Evolutionary conservation across 495 filamentous ascomycete species (phyloP).

Genomic region (Pyrenopolyporus hunteri): DNA sequence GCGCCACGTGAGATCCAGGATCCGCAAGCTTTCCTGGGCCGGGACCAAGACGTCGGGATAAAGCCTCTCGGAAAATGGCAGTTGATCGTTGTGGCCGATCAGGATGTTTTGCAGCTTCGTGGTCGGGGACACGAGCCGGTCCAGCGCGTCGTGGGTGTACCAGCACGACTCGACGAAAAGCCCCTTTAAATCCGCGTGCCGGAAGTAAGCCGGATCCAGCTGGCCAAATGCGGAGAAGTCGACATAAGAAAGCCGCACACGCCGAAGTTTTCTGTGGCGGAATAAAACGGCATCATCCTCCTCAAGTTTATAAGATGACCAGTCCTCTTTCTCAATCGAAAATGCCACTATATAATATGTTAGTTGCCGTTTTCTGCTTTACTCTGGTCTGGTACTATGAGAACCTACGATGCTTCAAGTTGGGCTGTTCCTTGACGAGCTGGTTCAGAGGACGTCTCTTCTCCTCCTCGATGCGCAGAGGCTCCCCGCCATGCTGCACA

Average conservation of each 20-base stretch:
- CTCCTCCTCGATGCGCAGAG: constrained; percentile 10
- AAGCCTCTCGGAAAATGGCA: constrained; percentile 27
- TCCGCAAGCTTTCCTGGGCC: constrained; percentile 23
- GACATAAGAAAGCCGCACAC: constrained; percentile 23
- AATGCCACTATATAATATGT: constrained; percentile 20
- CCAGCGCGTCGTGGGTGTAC: constrained; percentile 20
- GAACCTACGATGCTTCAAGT: constrained; percentile 23
- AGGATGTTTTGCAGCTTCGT: constrained; percentile 14
- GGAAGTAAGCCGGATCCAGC: constrained; percentile 21
- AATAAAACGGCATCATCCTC: constrained; percentile 30
- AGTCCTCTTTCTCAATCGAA: constrained; percentile 18
- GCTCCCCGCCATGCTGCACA: constrained; percentile 21
- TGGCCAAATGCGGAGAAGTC: constrained; percentile 26
- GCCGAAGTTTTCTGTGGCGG: constrained; percentile 26
- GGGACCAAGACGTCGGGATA: constrained; percentile 20
- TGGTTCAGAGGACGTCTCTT: constrained; percentile 18
- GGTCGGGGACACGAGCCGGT: constrained; percentile 6
- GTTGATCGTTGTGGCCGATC: constrained; percentile 20
- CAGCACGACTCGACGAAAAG: constrained; percentile 24
- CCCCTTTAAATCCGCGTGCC: constrained; percentile 13
- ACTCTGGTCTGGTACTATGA: neutral
- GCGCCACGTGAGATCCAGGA: constrained; percentile 31
- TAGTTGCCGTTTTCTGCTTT: constrained; percentile 4
- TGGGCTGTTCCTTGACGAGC: constrained; percentile 27
- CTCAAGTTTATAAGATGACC: constrained; percentile 1